Conservation (phyloP, 108 stramenopile species). For the Nitzschia palea region DNA sequence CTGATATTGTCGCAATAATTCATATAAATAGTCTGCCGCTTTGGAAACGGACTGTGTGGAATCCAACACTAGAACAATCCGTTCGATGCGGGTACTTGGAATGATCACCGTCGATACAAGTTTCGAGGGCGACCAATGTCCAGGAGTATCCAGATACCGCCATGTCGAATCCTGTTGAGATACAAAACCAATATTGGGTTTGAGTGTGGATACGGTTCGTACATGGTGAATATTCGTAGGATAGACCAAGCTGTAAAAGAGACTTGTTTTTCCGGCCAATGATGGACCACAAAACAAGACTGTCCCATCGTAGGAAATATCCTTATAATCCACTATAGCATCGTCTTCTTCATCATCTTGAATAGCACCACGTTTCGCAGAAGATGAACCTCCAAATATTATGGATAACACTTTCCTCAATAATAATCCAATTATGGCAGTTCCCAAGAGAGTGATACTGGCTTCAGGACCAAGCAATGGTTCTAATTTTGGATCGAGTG, state of each 20-base stretch:
- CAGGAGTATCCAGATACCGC: slow-evolving; percentile 73
- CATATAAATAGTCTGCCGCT: slow-evolving; percentile 63
- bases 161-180: not conserved
- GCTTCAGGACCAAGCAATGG: slow-evolving; percentile 43
- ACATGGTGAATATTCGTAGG: not conserved
- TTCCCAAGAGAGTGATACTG: slow-evolving; percentile 22
- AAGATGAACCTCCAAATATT: not conserved
- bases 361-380: slow-evolving; percentile 22
- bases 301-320: slow-evolving; percentile 31
- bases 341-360: slow-evolving; percentile 37
- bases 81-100: not conserved
- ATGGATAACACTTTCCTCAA: not conserved
- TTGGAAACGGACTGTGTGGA: slow-evolving; percentile 62
- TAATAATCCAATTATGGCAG: slow-evolving; percentile 17
- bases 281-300: slow-evolving; percentile 51
- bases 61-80: slow-evolving; percentile 64
- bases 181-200: slow-evolving; percentile 58
- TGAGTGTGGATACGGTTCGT: slow-evolving; percentile 61
- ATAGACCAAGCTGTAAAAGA: slow-evolving; percentile 37
- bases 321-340: slow-evolving; percentile 10
- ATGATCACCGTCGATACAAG: slow-evolving; percentile 8
- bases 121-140: slow-evolving; percentile 42
- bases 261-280: slow-evolving; percentile 41
- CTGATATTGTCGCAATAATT: slow-evolving; percentile 22
- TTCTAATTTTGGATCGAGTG: slow-evolving; percentile 43